phyloP scores from a whole-genome alignment of 2,329 filamentous ascomycete genomes.

The Penicillium sp. region DNA sequence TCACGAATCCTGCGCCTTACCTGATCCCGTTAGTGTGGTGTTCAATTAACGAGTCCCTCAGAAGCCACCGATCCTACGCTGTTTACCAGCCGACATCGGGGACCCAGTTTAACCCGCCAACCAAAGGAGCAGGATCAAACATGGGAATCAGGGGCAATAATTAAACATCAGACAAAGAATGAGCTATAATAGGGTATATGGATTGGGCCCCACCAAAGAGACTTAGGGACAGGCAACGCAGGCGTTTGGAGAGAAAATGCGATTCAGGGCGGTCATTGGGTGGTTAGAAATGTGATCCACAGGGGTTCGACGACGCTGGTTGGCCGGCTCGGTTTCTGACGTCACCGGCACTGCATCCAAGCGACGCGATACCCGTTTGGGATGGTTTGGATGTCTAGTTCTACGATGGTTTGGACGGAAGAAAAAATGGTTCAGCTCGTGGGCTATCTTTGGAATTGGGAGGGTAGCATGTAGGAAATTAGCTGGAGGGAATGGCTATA shows the following conservation, averaged over 20 bases:
- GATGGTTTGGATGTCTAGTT: conserved; percentile 8
- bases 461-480: not conserved
- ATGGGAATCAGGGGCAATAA: not conserved
- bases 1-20: no score
- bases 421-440: conserved; percentile 16
- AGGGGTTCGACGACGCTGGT: not conserved
- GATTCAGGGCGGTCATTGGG: not conserved
- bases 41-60: no score
- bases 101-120: not conserved
- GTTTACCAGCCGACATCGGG: not conserved
- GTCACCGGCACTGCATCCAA: conserved; percentile 9
- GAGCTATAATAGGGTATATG: not conserved
- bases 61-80: not conserved
- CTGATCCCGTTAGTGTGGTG: no score
- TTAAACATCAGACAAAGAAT: not conserved
- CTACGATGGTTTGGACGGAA: conserved; percentile 1
- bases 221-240: not conserved
- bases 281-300: not conserved
- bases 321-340: conserved; percentile 26
- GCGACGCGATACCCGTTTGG: conserved; percentile 14
- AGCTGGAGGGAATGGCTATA: not conserved
- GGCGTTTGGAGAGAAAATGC: not conserved
- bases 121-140: not conserved
- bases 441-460: conserved; percentile 11
- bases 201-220: not conserved